Base-by-base conservation (phyloP, 2,329 filamentous ascomycete genomes). In the Calonectria ilicicola region DNA sequence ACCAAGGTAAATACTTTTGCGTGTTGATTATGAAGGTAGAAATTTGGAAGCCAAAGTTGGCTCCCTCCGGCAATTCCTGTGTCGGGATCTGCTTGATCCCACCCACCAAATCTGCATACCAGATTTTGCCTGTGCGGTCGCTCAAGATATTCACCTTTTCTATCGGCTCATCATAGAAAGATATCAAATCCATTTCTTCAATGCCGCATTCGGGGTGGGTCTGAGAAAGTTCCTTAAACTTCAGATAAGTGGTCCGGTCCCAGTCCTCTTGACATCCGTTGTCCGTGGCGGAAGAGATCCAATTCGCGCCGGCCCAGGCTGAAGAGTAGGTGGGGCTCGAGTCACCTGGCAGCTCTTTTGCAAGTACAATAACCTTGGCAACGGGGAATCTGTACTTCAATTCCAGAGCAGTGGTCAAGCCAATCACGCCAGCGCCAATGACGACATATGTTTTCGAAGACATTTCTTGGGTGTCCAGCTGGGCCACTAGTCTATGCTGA, bases 301-400 rank as follows among this genome's bases (percentile, higher is more conserved):
- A 77, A 49, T 95, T 95, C 72, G 93, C 93, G 23, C 94, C 94
- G 2, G 93, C 94, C 93, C 93, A 96, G 0, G 93, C 93, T 3
- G 93, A 95, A 1, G 93, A 91, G 81, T 97, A 97, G 85, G 95
- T 92, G 74, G 94, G 92, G 76, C 94, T 92, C 82, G 95, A 95
- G 84, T 97, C 94, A 47, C 95, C 94, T 0, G 95, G 94, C 91
- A 96, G 95, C 81, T 95, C 93, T 79, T 95, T 95, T 6, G 94
- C 92, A 29, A 93, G 85, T 47, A 95, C 86, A 0, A 92, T 93
- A 73, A 96, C 70, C 10, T 58, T 56, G 2, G 72, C 66, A 7
- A 44, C 77, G 8, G 85, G 82, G 78, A 89, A 86, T 69, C 86
- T 85, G n/a, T 91, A 90, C 32, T 66, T 49, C 15, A 93, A 84